Base-by-base conservation (phyloP, 352 stramenopile species). In the Phytophthora macrochlamydospora region DNA sequence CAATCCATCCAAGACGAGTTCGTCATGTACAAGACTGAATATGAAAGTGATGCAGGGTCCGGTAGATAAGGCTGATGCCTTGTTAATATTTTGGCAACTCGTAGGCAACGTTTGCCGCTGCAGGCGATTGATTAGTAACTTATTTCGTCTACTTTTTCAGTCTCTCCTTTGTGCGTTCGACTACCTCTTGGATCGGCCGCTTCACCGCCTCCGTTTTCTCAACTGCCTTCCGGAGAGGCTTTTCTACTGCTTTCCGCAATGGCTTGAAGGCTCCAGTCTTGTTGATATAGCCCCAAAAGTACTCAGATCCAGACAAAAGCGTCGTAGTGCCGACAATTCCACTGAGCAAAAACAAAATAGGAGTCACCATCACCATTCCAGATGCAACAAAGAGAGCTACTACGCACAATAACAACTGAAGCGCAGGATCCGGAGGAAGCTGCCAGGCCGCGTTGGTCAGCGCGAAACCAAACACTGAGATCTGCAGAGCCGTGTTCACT, bases 401-500 rank as follows among this genome's bases (percentile, higher is more conserved):
- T 7, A 87, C 82, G 46, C 79, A 94, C 86, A 92, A 93, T 46
- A 93, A 63, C 30, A 78, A 30, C 32, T 86, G 56, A 14, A 94
- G 67, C 30, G 77, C 75, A n/a, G 73, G 60, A 51, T 90, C 78
- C 2, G 64, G 2, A 24, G 85, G 85, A 46, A 94, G 70, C 38
- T 89, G 78, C 81, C 81, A 92, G 7, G 84, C 83, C 9, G 79
- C 84, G 61, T 94, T 90, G 40, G 83, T 90, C 56, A 94, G 63
- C 51, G 85, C 72, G 42, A 91, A 75, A 29, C 87, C 87, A 49
- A 93, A 92, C 59, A 83, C 78, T 38, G 79, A 78, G 32, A 94
- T 69, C 70, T 94, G 87, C 42, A 93, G 78, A 33, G 83, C 85
- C 53, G 87, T 94, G 68, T 94, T 94, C 55, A 89, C 69, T 57